Evolutionary conservation across 805 yeast species (phyloP), one percentile per base, ranked within the genome.

Genomic region (Monosporozyma yasuniensis): DNA sequence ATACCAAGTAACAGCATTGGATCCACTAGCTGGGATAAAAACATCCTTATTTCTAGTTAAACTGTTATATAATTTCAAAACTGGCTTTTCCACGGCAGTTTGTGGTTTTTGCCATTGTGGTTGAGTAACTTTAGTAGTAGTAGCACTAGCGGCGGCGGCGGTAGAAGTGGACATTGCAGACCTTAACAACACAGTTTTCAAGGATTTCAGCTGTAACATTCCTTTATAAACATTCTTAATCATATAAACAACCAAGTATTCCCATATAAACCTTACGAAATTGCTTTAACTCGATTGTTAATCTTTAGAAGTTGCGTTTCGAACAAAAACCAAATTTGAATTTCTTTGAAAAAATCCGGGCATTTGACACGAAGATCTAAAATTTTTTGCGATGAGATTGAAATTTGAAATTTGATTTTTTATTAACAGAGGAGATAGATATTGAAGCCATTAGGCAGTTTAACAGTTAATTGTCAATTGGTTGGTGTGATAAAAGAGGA

Each of bases 1-100:
- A 72, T 93, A 93, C 99, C 99, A 93, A 0, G 89, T 77, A 46
- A 93, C 85, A 52, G 76, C 78, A 52, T 78, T 77, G 34, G 63
- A 64, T 2, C 78, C 77, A 25, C 72, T 70, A 50, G 73, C 68
- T 2, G 98, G 95, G n/a, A 81, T 67, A 60, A 93, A 91, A 50
- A 74, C 84, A 37, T 79, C 86, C 63, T 91, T 91, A 30, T 80
- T 67, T 59, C 95, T 75, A 3, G 98, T 91, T 58, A 91, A 74
- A 4, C 96, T 79, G 71, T 90, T 90, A 76, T 79, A 88, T 42
- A 90, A 65, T 60, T 80, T 82, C 57, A 90, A 73, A 8, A 68
- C 71, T 0, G 80, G 75, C 25, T 61, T 59, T 18, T 50, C 58
- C 4, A 53, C 42, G n/a, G 42, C 39, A 34, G 53, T 49, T 37